phyloP scores from a whole-genome alignment of 2,329 filamentous ascomycete species.

The Alternaria longipes region DNA sequence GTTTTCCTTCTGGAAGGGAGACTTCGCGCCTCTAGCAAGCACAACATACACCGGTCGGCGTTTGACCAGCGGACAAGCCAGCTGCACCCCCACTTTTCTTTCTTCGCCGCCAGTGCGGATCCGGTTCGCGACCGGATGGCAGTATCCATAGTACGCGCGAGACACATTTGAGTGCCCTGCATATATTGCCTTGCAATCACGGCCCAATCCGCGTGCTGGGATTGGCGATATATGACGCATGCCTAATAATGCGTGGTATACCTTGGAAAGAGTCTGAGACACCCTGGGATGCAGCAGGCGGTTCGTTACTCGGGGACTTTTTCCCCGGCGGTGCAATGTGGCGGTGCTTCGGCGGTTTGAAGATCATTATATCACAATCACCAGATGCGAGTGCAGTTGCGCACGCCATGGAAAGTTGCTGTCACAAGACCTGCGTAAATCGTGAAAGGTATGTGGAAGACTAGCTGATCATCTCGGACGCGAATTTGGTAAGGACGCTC shows the following conservation, averaged over 20 bases:
- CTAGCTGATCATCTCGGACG: background rate
- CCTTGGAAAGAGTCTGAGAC: background rate
- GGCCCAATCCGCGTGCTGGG: slow-evolving; percentile 3
- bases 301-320: slow-evolving; percentile 4
- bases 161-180: slow-evolving; percentile 10
- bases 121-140: slow-evolving; percentile 15
- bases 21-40: background rate
- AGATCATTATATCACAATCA: slow-evolving; percentile 10
- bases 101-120: slow-evolving; percentile 18
- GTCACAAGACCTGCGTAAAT: background rate
- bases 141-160: background rate
- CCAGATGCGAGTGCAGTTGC: background rate
- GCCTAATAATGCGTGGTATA: background rate
- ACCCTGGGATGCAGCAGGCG: background rate
- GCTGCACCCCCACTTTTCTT: slow-evolving; percentile 7
- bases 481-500: slow-evolving; percentile 1
- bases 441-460: background rate
- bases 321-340: slow-evolving; percentile 5
- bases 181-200: slow-evolving; percentile 7
- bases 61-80: slow-evolving; percentile 3
- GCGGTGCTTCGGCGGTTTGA: slow-evolving; percentile 14
- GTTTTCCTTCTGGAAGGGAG: background rate
- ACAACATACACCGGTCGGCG: slow-evolving; percentile 7
- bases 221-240: slow-evolving; percentile 1
- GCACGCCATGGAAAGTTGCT: background rate